Evolutionary conservation across 2,329 filamentous ascomycete genomes (phyloP).

Genomic region (Curvularia hawaiiensis): DNA sequence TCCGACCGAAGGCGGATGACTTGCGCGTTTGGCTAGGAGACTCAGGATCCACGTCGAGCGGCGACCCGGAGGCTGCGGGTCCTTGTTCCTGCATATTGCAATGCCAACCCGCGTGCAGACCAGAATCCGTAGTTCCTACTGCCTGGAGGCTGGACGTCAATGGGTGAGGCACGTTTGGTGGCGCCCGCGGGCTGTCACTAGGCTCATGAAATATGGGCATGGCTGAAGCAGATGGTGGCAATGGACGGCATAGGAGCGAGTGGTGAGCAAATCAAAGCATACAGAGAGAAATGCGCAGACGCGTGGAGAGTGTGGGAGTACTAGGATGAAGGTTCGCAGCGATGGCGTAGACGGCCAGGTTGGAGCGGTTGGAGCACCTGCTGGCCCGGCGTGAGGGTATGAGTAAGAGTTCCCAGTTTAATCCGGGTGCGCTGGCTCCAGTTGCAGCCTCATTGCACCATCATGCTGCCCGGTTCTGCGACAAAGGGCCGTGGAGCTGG

Average conservation of each 20-base stretch:
- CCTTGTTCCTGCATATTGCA: conserved; percentile 15
- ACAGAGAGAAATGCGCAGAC: conserved; percentile 17
- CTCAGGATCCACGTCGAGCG: conserved; percentile 17
- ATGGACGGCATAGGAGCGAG: conserved; percentile 34
- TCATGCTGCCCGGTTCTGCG: conserved; percentile 23
- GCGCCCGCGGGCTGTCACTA: conserved; percentile 33
- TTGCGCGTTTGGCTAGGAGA: conserved; percentile 30
- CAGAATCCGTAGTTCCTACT: conserved; percentile 20
- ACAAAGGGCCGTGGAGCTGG: conserved; percentile 29
- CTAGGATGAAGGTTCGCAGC: conserved; percentile 26
- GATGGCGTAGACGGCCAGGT: conserved; percentile 34
- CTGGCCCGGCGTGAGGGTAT: conserved; percentile 37
- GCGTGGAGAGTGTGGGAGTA: conserved; percentile 22
- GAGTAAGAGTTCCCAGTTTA: conserved; percentile 36
- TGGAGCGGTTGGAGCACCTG: conserved; percentile 39
- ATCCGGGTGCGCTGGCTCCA: conserved; percentile 44
- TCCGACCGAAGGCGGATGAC: conserved; percentile 61
- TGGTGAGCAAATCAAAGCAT: conserved; percentile 7
- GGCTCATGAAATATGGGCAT: conserved; percentile 51
- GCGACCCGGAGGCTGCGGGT: conserved; percentile 5
- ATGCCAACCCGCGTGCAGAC: conserved; percentile 13
- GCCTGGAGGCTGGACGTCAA: conserved; percentile 22
- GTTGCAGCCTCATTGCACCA: conserved; percentile 29
- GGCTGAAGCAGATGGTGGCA: conserved; percentile 23
- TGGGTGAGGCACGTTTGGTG: conserved; percentile 22